These are phyloP conservation scores for Castanea mollissima DNA, from an alignment of 306 rosid species.

Conservation along the genomic window DNA sequence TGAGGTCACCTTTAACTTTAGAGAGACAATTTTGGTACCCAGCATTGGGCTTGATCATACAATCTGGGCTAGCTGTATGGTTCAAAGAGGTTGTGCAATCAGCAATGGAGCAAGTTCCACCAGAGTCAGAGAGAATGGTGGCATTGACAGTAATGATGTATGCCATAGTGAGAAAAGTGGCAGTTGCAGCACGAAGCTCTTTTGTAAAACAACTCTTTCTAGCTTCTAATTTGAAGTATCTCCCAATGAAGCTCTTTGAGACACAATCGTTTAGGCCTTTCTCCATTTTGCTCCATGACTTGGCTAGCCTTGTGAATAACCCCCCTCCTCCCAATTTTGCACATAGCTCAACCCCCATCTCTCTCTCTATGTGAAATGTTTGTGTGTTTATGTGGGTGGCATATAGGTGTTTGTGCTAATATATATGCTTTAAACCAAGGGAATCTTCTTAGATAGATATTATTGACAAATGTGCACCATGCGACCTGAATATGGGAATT, in stretches of 20 bases:
- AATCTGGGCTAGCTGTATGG: conserved; percentile 41
- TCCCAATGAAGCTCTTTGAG: conserved; percentile 55
- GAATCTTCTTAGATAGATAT: conserved; percentile 30
- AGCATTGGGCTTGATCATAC: conserved; percentile 45
- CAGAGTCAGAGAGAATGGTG: conserved; percentile 70
- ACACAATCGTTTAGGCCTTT: conserved; percentile 46
- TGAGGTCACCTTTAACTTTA: conserved; percentile 62
- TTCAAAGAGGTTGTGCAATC: conserved; percentile 57
- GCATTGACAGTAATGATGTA: conserved; percentile 94
- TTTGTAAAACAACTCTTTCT: conserved; percentile 64
- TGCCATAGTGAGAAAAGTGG: conserved; percentile 95
- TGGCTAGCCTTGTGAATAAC: conserved; percentile 36
- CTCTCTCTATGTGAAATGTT: neutral
- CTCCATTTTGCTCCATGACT: conserved; percentile 46
- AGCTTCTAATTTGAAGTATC: conserved; percentile 66
- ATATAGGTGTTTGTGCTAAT: neutral
- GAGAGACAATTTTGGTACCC: conserved; percentile 74
- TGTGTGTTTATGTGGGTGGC: neutral
- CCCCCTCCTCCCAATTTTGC: conserved; percentile 39
- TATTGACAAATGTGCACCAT: conserved; percentile 22
- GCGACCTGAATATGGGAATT: conserved; percentile 25
- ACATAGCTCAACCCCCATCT: conserved; percentile 15
- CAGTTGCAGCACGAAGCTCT: conserved; percentile 76
- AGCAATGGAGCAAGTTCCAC: conserved; percentile 62
- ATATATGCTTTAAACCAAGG: conserved; percentile 7